phyloP scores from a whole-genome alignment of 306 rosid genomes.

The Luffa aegyptiaca region DNA sequence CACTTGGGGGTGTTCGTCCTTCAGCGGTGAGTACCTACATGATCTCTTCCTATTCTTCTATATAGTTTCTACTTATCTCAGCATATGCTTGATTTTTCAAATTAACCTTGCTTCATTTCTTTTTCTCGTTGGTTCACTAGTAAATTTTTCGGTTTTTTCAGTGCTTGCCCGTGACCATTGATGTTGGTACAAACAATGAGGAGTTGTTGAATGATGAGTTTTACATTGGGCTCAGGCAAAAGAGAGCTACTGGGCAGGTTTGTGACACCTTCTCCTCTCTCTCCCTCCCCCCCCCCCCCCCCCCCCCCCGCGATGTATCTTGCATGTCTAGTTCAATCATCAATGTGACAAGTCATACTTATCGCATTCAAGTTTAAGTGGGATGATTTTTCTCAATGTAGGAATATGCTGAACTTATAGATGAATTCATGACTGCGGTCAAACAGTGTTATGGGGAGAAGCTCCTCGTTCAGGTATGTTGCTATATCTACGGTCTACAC shows the following conservation, averaged over 20 bases:
- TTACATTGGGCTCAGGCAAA: constrained; percentile 89
- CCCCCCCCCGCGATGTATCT: not conserved
- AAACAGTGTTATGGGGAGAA: constrained; percentile 89
- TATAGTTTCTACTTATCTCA: not conserved
- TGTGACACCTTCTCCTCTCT: not conserved
- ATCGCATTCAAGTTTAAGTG: constrained; percentile 2
- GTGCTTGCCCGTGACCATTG: constrained; percentile 98
- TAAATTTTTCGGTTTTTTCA: constrained; percentile 24
- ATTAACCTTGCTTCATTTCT: not conserved
- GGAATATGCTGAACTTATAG: constrained; percentile 82
- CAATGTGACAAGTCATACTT: not conserved
- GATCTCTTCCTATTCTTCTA: constrained; percentile 1
- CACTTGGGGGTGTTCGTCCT: constrained; percentile 96
- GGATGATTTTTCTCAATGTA: constrained; percentile 15
- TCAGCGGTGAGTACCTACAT: constrained; percentile 60
- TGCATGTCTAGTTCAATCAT: not conserved
- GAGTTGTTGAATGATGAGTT: constrained; percentile 70
- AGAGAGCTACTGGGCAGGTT: constrained; percentile 88
- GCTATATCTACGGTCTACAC: not conserved
- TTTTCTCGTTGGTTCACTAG: not conserved
- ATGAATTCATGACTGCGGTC: constrained; percentile 86
- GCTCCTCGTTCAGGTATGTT: constrained; percentile 67
- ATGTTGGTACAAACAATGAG: constrained; percentile 98
- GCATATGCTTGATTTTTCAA: not conserved
- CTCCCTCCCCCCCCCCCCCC: not conserved